These are phyloP conservation scores for Neurospora tetrasperma DNA, from an alignment of 495 filamentous ascomycete species.

Conservation along the genomic window DNA sequence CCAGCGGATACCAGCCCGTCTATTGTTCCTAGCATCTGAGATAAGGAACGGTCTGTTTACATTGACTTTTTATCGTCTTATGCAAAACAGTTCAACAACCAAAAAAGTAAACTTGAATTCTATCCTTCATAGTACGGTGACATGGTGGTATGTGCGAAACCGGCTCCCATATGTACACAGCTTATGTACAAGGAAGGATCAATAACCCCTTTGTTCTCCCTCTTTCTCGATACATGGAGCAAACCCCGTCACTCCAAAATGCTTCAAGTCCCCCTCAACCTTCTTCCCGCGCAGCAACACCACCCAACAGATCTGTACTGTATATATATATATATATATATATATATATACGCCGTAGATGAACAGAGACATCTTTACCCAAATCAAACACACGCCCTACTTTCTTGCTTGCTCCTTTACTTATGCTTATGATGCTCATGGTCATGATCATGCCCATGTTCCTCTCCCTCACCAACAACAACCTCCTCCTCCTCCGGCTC, in stretches of 20 bases:
- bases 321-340: background rate
- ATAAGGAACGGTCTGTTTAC: background rate
- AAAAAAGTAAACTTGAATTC: background rate
- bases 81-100: background rate
- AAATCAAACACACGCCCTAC: background rate
- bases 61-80: background rate
- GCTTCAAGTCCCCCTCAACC: background rate
- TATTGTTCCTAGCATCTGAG: background rate
- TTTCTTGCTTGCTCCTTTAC: background rate
- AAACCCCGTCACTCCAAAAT: background rate
- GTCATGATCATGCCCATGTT: conserved; percentile 34
- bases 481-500: conserved; percentile 50
- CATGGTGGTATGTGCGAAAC: background rate
- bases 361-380: background rate
- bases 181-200: background rate
- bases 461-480: conserved; percentile 6
- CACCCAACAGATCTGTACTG: background rate
- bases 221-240: background rate
- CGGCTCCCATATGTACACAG: background rate
- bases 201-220: background rate
- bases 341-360: background rate
- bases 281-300: background rate
- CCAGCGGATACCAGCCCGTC: background rate
- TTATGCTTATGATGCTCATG: conserved; percentile 12
- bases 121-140: background rate